These are phyloP conservation scores for Hylodesmum podocarpum DNA, from an alignment of 306 rosid genomes.

Conservation along the genomic window DNA sequence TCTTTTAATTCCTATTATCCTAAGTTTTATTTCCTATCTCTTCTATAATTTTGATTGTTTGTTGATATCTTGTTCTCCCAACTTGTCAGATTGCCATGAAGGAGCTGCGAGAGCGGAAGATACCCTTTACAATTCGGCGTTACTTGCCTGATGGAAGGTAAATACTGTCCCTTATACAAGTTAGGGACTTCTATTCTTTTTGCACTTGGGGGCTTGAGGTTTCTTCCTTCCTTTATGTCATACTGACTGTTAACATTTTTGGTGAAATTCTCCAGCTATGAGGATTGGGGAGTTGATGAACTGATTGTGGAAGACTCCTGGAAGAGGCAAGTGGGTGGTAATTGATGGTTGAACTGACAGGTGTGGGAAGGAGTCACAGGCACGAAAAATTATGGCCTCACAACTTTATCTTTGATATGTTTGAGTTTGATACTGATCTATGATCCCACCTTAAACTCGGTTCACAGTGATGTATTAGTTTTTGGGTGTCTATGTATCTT, in stretches of 20 bases:
- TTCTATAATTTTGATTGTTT: too few relatives aligned
- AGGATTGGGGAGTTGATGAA: conserved; percentile 99
- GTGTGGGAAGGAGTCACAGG: not conserved
- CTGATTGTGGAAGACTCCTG: conserved; percentile 93
- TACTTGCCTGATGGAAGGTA: conserved; percentile 98
- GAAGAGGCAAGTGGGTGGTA: conserved; percentile 98
- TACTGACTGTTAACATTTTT: not conserved
- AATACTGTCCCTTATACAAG: not conserved
- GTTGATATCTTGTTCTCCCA: not conserved
- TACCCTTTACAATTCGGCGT: conserved; percentile 95
- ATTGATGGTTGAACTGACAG: conserved; percentile 43
- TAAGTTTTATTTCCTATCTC: not conserved
- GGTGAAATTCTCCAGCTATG: conserved; percentile 55
- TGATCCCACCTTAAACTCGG: not conserved
- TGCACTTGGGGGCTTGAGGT: not conserved
- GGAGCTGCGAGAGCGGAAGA: conserved; percentile 92
- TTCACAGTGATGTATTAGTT: not conserved
- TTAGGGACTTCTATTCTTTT: not conserved
- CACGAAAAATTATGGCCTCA: not conserved
- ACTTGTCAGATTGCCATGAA: conserved; percentile 83
- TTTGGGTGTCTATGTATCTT: not conserved
- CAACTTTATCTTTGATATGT: conserved; percentile 6
- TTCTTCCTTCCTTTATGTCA: not conserved
- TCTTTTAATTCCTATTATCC: not conserved
- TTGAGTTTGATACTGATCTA: not conserved